phyloP scores from a whole-genome alignment of 2,329 filamentous ascomycete species.

The Bertia moriformis region DNA sequence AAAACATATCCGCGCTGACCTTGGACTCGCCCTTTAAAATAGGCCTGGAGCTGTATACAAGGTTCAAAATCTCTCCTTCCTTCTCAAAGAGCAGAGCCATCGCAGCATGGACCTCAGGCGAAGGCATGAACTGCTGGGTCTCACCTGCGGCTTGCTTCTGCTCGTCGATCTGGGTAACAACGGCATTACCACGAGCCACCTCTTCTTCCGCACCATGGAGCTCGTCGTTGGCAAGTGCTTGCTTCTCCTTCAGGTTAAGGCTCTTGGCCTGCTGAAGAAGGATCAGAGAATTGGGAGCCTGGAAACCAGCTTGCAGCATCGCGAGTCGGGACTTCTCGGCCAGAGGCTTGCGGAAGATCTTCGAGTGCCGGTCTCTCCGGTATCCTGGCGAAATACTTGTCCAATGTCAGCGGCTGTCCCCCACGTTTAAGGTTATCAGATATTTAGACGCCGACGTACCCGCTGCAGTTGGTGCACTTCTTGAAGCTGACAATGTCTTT shows the following conservation, averaged over 20 bases:
- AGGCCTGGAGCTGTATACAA: conserved; percentile 73
- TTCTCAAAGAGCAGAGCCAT: conserved; percentile 54
- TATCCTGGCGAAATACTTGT: not conserved
- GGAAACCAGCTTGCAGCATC: not conserved
- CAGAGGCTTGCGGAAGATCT: conserved; percentile 1
- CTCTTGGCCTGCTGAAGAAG: not conserved
- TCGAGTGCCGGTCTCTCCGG: not conserved
- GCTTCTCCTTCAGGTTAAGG: not conserved
- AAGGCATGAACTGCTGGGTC: not conserved
- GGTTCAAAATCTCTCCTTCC: conserved; percentile 66
- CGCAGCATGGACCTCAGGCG: not conserved
- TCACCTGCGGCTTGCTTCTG: not conserved
- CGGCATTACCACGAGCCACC: not conserved
- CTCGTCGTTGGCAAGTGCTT: not conserved
- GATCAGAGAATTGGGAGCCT: not conserved
- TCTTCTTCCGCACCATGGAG: not conserved
- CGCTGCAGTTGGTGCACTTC: not conserved
- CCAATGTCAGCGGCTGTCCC: too few species aligned
- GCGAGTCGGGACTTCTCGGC: not conserved
- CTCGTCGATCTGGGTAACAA: not conserved
- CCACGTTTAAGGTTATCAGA: too few species aligned
- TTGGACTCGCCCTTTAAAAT: conserved; percentile 24
- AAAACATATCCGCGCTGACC: conserved; percentile 82
- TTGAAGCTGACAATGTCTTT: not conserved
- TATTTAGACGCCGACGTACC: too few species aligned